Conservation (phyloP, 2,329 filamentous ascomycete genomes). For the Phialophora verrucosa region DNA sequence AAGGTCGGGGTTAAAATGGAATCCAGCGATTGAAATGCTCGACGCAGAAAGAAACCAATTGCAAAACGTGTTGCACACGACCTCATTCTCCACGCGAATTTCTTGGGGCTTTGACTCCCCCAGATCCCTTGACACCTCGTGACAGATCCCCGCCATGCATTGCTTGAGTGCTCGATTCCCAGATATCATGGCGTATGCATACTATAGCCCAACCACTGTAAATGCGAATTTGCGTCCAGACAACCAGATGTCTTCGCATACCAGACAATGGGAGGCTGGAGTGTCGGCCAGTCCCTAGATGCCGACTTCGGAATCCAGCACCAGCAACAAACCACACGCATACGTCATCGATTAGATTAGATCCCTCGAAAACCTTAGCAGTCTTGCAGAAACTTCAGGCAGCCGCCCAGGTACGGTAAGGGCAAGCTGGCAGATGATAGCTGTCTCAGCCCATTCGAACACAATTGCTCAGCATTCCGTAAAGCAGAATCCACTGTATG, state of each 20-base stretch:
- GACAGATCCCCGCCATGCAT: background rate
- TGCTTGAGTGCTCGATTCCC: background rate
- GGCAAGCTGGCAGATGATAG: background rate
- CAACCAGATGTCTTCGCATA: background rate
- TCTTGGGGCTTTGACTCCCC: background rate
- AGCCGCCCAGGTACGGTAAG: slow-evolving; percentile 8
- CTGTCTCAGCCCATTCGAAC: background rate
- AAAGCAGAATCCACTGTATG: slow-evolving; percentile 23
- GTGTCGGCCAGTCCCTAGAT: background rate
- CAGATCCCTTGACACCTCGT: background rate
- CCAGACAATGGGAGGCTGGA: background rate
- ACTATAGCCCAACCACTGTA: background rate
- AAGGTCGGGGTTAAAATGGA: background rate
- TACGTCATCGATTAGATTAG: slow-evolving; percentile 15
- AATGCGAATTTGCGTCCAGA: background rate
- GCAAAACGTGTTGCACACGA: background rate
- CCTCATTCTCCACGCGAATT: background rate
- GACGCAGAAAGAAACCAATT: background rate
- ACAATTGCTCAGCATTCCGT: slow-evolving; percentile 24
- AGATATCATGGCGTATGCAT: background rate
- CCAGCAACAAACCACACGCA: background rate
- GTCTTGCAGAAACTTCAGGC: slow-evolving; percentile 20
- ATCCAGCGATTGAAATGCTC: background rate
- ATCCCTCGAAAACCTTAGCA: background rate
- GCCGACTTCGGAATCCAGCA: slow-evolving; percentile 7